Conservation (phyloP, 2,329 filamentous ascomycete species). For the Colletotrichum theobromicola region DNA sequence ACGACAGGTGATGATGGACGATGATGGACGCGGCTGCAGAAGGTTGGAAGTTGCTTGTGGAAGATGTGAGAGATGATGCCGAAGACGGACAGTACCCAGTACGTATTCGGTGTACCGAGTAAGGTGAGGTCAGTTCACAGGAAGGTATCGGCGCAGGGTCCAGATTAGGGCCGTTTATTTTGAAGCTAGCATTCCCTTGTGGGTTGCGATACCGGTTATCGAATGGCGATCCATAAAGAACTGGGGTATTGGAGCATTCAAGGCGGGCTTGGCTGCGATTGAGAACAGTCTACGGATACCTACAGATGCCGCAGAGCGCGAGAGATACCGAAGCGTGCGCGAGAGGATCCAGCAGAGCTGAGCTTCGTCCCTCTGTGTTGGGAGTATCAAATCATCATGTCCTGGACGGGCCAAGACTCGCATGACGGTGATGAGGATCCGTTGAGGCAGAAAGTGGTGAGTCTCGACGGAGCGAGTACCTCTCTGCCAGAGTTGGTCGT, state of each 20-base stretch:
- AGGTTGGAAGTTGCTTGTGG: background rate
- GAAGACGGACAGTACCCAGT: background rate
- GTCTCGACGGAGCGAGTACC: background rate
- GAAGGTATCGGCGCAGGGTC: conserved; percentile 3
- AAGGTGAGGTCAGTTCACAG: background rate
- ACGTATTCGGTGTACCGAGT: background rate
- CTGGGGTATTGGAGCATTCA: background rate
- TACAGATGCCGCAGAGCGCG: background rate
- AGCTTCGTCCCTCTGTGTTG: background rate
- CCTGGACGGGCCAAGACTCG: background rate
- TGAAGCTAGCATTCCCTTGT: background rate
- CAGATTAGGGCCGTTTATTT: conserved; percentile 19
- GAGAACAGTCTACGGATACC: no score
- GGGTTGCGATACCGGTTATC: background rate
- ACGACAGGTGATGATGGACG: background rate
- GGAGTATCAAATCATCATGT: background rate
- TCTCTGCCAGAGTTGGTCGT: background rate
- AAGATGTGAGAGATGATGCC: conserved; percentile 1
- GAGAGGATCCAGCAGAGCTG: background rate
- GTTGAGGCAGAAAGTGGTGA: background rate
- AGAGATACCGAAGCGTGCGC: background rate
- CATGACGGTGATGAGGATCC: background rate
- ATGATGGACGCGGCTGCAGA: background rate
- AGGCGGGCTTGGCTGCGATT: background rate
- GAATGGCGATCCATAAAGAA: conserved; percentile 7